These are phyloP conservation scores for Turnera subulata DNA, from an alignment of 345 rosid species.

Conservation along the genomic window DNA sequence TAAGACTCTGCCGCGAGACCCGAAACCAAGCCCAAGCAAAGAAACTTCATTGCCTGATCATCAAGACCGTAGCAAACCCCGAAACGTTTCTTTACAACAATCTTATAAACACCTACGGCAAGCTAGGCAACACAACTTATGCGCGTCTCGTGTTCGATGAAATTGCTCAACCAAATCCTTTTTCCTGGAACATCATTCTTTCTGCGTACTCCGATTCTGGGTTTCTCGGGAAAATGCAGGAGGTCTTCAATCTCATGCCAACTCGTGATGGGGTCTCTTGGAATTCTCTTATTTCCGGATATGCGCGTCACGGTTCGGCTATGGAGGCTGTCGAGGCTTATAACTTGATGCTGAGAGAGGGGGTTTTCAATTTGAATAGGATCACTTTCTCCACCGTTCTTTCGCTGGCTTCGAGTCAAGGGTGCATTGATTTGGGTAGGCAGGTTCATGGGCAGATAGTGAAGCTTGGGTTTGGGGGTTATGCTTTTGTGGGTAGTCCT, in stretches of 20 bases:
- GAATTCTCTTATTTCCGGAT: conserved; percentile 78
- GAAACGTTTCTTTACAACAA: conserved; percentile 58
- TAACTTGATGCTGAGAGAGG: conserved; percentile 61
- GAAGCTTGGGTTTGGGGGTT: conserved; percentile 59
- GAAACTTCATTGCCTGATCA: conserved; percentile 55
- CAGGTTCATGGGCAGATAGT: conserved; percentile 74
- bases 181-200: conserved; percentile 85
- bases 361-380: conserved; percentile 45
- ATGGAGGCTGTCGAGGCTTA: conserved; percentile 50
- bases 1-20: conserved; percentile 49
- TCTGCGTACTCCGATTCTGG: conserved; percentile 74
- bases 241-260: conserved; percentile 53
- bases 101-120: conserved; percentile 39
- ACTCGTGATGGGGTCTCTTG: conserved; percentile 64
- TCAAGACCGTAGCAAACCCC: conserved; percentile 40
- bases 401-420: conserved; percentile 44
- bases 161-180: conserved; percentile 52
- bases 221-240: conserved; percentile 41
- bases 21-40: conserved; percentile 40
- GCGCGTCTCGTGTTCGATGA: conserved; percentile 67
- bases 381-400: conserved; percentile 77
- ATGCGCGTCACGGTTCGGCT: conserved; percentile 43
- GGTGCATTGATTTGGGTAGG: conserved; percentile 46
- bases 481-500: conserved; percentile 64
- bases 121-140: conserved; percentile 37